Evolutionary conservation across 108 stramenopile species (phyloP).

Genomic region (Conticribra guillardii): DNA sequence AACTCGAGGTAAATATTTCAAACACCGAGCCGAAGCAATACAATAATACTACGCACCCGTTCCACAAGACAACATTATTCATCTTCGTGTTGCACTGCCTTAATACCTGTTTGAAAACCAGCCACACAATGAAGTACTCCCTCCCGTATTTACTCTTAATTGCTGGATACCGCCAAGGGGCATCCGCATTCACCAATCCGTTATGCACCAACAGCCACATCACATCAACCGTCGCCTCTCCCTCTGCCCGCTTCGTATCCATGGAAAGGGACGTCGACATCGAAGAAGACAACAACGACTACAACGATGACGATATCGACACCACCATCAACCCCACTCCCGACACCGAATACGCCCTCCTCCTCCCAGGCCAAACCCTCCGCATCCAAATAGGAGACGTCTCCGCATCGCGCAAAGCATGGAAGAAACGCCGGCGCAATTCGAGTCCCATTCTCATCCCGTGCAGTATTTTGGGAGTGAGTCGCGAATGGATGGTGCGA

Average conservation of each 20-base stretch:
- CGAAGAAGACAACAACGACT: not conserved
- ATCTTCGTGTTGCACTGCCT: too few species aligned
- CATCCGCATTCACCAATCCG: not conserved
- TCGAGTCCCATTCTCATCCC: conserved; percentile 81
- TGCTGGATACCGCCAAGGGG: not conserved
- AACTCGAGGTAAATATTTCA: too few species aligned
- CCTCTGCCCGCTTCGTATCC: conserved; percentile 1
- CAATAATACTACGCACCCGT: too few species aligned
- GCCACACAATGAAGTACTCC: not conserved
- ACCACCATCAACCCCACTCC: conserved; percentile 4
- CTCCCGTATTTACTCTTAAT: not conserved
- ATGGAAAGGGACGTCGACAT: not conserved
- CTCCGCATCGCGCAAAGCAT: conserved; percentile 79
- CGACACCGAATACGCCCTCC: conserved; percentile 27
- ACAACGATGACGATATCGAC: not conserved
- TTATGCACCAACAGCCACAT: not conserved
- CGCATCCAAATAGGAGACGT: conserved; percentile 81
- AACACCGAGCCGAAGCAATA: too few species aligned
- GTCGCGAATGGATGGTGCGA: conserved; percentile 65
- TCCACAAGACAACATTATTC: too few species aligned
- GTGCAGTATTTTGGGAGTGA: conserved; percentile 72
- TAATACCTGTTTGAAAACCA: too few species aligned
- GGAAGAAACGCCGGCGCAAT: conserved; percentile 88
- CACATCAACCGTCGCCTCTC: not conserved
- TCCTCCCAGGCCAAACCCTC: conserved; percentile 63